Evolutionary conservation across 2,329 filamentous ascomycete species (phyloP).

Genomic region (Phoma herbarum): DNA sequence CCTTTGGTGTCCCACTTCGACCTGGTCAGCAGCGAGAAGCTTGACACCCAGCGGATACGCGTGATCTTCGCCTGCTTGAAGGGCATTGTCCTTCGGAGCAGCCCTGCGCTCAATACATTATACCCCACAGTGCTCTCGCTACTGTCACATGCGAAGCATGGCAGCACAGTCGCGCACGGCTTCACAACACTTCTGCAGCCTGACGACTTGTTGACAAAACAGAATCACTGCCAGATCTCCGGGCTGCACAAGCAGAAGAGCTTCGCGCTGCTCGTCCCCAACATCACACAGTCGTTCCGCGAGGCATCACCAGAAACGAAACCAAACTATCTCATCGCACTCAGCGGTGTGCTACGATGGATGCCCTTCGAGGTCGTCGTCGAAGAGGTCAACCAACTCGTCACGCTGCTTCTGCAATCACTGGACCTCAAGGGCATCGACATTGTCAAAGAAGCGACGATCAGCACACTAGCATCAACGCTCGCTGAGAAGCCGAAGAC

Average conservation of each 20-base stretch:
- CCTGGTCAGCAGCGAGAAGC: constrained; percentile 43
- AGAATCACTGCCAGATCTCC: constrained; percentile 69
- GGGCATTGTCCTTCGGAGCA: constrained; percentile 66
- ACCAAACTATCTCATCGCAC: constrained; percentile 69
- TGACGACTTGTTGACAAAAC: constrained; percentile 67
- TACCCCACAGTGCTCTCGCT: constrained; percentile 59
- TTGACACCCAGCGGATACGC: constrained; percentile 57
- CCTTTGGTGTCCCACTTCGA: constrained; percentile 47
- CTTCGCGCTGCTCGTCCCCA: constrained; percentile 67
- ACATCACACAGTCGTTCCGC: constrained; percentile 63
- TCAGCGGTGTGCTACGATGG: constrained; percentile 68
- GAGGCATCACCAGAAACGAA: constrained; percentile 58
- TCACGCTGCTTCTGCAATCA: constrained; percentile 69
- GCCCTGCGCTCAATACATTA: constrained; percentile 53
- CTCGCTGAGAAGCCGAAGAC: constrained; percentile 64
- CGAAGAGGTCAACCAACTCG: constrained; percentile 64
- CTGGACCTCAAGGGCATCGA: constrained; percentile 64
- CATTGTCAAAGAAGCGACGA: constrained; percentile 66
- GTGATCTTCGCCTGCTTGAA: constrained; percentile 69
- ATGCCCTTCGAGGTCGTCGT: constrained; percentile 68
- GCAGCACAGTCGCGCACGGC: constrained; percentile 62
- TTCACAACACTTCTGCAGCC: constrained; percentile 68
- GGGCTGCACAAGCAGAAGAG: constrained; percentile 70
- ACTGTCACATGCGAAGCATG: constrained; percentile 60
- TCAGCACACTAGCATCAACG: constrained; percentile 66